Conservation (phyloP, 2,329 filamentous ascomycete species). For the Pseudonectria foliicola region DNA sequence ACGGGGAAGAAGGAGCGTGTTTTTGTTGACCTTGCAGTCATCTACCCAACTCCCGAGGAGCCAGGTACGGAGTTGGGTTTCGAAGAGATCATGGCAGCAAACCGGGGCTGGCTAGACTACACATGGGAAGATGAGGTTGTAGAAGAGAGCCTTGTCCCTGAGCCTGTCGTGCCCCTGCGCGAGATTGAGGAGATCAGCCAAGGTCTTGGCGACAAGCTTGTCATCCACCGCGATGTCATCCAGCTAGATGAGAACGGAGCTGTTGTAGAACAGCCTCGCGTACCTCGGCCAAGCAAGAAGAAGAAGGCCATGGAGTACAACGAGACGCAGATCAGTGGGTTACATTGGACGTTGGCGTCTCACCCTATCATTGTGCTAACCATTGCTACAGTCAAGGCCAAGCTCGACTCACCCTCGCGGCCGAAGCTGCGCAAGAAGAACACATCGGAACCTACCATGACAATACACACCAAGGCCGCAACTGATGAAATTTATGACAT, state of each 20-base stretch:
- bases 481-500: constrained; percentile 97
- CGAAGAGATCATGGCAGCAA: constrained; percentile 79
- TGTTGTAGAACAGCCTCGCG: constrained; percentile 35
- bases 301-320: constrained; percentile 81
- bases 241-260: constrained; percentile 55
- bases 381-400: constrained; percentile 67
- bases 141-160: constrained; percentile 27
- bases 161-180: constrained; percentile 19
- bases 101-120: constrained; percentile 60
- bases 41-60: constrained; percentile 73
- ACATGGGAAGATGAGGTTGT: constrained; percentile 45
- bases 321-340: constrained; percentile 86
- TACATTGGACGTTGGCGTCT: too few relatives aligned
- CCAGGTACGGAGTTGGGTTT: constrained; percentile 75
- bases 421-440: constrained; percentile 77
- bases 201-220: constrained; percentile 16
- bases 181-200: constrained; percentile 26
- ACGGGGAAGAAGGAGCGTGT: constrained; percentile 81
- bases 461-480: constrained; percentile 86
- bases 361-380: too few relatives aligned
- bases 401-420: constrained; percentile 82
- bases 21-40: constrained; percentile 74
- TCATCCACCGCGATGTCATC: constrained; percentile 23
- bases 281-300: constrained; percentile 50
- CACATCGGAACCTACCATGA: constrained; percentile 85